Base-by-base conservation (phyloP, 148 eudicot genomes). In the Pouteria glomerata region DNA sequence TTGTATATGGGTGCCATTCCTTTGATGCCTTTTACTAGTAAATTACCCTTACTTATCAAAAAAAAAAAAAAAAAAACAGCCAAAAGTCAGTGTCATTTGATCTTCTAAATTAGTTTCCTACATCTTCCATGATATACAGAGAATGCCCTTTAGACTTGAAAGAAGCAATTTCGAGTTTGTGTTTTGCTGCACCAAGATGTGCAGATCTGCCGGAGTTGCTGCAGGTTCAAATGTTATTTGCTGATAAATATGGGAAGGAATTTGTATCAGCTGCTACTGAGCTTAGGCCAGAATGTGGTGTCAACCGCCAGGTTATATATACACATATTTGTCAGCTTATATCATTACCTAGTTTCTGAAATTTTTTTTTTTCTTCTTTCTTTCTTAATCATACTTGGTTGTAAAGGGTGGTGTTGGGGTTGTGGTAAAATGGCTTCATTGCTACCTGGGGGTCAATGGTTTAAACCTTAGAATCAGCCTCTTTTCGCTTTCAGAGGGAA, bases 171-270 rank as follows among this genome's bases (percentile, higher is more conserved):
- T 90, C 96, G 39, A 96, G 96, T 66, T 53, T 96, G 63, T 96
- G 99, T 78, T 96, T 92, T 83, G 99, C 96, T 61, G 96, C 99
- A 50, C 99, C 97, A 70, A 87, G 99, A 78, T 96, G 99, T 84
- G 97, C 97, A n/a, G 99, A 96, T 77, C 81, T 96, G 70, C 90
- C 90, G 2, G 99, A 96, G 79, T 79, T 96, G 79, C 76, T 83
- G 48, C 96, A 96, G 77, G 90, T 81, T 81, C 99, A 90, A 74
- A 78, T 90, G 88, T 62, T 86, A 58, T 96, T 96, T 87, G 88
- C 82, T 64, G 77, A 84, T 56, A 96, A 96, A 83, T 96, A 96
- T 79, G 99, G 99, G 50, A 92, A 84, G 76, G 97, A 96, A 78
- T 96, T 92, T 73, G 89, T 92, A 53, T 75, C 82, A 48, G 93